These are phyloP conservation scores for Pyrus betulifolia DNA, from an alignment of 306 rosid genomes.

Conservation along the genomic window DNA sequence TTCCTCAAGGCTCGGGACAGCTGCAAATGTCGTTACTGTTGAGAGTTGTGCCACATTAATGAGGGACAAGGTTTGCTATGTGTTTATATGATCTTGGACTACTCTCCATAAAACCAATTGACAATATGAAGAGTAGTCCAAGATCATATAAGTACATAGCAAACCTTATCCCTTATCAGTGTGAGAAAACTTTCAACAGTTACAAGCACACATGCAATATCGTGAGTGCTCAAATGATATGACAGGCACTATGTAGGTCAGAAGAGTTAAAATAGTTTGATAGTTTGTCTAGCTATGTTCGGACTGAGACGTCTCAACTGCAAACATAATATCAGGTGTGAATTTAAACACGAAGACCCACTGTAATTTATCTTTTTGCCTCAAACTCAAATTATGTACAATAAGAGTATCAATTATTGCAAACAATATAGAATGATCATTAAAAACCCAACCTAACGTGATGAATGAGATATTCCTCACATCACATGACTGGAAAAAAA, in stretches of 20 bases:
- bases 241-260: neutral
- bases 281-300: neutral
- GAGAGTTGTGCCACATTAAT: too few relatives aligned
- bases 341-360: neutral
- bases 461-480: too few relatives aligned
- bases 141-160: too few relatives aligned
- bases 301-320: neutral
- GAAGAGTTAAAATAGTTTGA: neutral
- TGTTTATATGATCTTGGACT: too few relatives aligned
- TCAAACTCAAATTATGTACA: neutral
- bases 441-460: too few relatives aligned
- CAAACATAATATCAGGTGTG: neutral
- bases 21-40: neutral
- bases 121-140: too few relatives aligned
- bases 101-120: too few relatives aligned
- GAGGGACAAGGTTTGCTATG: too few relatives aligned
- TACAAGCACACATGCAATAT: neutral
- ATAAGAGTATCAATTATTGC: neutral
- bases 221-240: neutral
- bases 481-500: neutral
- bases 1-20: slow-evolving; percentile 1
- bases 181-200: too few relatives aligned
- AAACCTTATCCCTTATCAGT: too few relatives aligned
- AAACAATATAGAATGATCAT: neutral
- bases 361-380: neutral